Conservation (phyloP, 2,329 filamentous ascomycete species). For the Exophiala xenobiotica region DNA sequence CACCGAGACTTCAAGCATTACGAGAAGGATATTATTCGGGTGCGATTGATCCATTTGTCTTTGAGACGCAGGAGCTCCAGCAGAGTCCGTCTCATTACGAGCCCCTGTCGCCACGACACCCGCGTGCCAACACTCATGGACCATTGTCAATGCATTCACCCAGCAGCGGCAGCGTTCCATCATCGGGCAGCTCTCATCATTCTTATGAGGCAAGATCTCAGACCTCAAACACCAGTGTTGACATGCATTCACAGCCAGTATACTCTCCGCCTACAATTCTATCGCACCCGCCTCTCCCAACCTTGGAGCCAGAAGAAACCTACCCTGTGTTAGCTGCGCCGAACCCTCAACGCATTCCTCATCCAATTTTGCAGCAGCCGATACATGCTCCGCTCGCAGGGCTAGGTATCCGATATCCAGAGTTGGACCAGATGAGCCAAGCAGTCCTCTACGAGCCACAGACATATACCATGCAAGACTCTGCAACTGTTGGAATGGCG, state of each 20-base stretch:
- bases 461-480: background rate
- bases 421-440: slow-evolving; percentile 38
- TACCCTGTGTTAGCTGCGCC: slow-evolving; percentile 25
- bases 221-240: slow-evolving; percentile 18
- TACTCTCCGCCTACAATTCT: slow-evolving; percentile 41
- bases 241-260: slow-evolving; percentile 36
- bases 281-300: slow-evolving; percentile 35
- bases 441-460: slow-evolving; percentile 34
- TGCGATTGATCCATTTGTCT: slow-evolving; percentile 16
- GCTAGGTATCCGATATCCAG: slow-evolving; percentile 23
- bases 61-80: slow-evolving; percentile 5
- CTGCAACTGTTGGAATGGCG: slow-evolving; percentile 15
- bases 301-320: slow-evolving; percentile 30
- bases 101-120: slow-evolving; percentile 28
- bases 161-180: slow-evolving; percentile 32
- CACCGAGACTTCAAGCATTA: slow-evolving; percentile 35
- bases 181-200: slow-evolving; percentile 32
- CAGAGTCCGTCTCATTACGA: slow-evolving; percentile 34
- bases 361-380: slow-evolving; percentile 24
- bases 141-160: slow-evolving; percentile 38
- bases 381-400: slow-evolving; percentile 4
- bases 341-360: slow-evolving; percentile 22
- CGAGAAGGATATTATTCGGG: background rate
- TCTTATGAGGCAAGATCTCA: slow-evolving; percentile 14
- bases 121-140: background rate